Conservation (phyloP, 352 stramenopile species). For the Phytophthora fragariae region DNA sequence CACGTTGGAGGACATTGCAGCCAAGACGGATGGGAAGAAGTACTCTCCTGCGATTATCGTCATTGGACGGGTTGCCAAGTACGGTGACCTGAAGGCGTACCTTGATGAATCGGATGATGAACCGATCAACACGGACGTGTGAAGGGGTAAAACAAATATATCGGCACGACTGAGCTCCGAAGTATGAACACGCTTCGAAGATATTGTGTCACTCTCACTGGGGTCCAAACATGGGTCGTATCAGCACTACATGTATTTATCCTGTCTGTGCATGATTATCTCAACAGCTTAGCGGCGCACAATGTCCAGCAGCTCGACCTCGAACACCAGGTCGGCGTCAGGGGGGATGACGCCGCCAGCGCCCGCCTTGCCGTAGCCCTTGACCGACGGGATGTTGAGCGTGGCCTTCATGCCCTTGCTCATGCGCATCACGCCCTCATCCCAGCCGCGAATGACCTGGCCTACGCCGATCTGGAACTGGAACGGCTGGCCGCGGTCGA, state of each 20-base stretch:
- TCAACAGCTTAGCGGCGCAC: constrained; percentile 34
- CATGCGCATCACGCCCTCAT: constrained; percentile 96
- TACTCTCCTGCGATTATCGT: constrained; percentile 83
- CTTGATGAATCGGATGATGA: constrained; percentile 59
- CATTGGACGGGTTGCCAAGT: constrained; percentile 67
- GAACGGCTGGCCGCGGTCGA: constrained; percentile 76
- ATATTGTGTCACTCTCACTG: constrained; percentile 16
- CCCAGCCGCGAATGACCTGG: constrained; percentile 96
- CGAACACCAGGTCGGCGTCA: constrained; percentile 94
- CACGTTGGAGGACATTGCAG: constrained; percentile 57
- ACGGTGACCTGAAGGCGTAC: constrained; percentile 61
- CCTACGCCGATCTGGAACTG: constrained; percentile 82
- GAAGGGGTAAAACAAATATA: neutral
- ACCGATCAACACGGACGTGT: constrained; percentile 42
- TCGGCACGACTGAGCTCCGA: neutral
- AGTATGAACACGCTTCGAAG: constrained; percentile 12
- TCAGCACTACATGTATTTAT: neutral
- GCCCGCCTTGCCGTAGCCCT: constrained; percentile 92
- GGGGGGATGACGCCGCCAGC: constrained; percentile 90
- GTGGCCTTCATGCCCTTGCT: constrained; percentile 93
- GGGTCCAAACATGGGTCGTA: constrained; percentile 13
- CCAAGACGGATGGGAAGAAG: constrained; percentile 54
- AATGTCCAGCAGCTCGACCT: constrained; percentile 93
- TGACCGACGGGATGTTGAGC: constrained; percentile 92
- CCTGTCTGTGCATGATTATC: neutral